Conservation (phyloP, 495 filamentous ascomycete genomes). For the Xylaria acuta region DNA sequence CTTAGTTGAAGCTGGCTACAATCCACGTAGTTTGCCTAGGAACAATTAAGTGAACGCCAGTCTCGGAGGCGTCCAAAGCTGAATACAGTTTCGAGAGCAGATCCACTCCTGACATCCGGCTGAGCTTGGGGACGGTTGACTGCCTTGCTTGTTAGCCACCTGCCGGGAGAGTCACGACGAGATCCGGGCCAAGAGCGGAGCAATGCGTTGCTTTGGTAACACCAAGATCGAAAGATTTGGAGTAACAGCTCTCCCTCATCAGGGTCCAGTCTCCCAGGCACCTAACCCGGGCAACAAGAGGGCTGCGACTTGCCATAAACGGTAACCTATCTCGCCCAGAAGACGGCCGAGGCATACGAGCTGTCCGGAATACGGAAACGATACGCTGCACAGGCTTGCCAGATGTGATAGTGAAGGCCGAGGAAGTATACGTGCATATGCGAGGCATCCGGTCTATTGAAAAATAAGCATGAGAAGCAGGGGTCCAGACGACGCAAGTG, state of each 20-base stretch:
- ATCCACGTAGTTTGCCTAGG: neutral
- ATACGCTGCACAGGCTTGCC: slow-evolving; percentile 1
- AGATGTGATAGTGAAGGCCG: slow-evolving; percentile 23
- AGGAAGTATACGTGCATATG: slow-evolving; percentile 20
- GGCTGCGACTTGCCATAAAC: slow-evolving; percentile 21
- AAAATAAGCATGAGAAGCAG: slow-evolving; percentile 18
- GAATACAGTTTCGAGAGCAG: neutral
- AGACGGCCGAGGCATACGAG: slow-evolving; percentile 5
- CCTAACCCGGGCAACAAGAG: neutral
- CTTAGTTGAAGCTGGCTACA: neutral
- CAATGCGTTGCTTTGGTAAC: slow-evolving; percentile 11
- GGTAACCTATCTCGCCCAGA: slow-evolving; percentile 8
- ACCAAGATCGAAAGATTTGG: slow-evolving; percentile 9
- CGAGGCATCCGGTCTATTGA: slow-evolving; percentile 22
- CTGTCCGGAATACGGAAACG: slow-evolving; percentile 18
- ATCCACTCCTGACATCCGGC: neutral
- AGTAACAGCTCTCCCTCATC: neutral
- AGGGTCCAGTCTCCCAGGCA: too few relatives aligned
- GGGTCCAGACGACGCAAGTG: slow-evolving; percentile 21
- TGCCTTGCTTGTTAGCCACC: slow-evolving; percentile 11
- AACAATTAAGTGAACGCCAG: neutral
- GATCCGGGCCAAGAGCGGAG: slow-evolving; percentile 2
- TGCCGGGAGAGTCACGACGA: neutral
- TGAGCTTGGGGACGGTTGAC: neutral
- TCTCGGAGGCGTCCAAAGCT: neutral